phyloP scores from a whole-genome alignment of 2,329 filamentous ascomycete species.

The Alternaria solani region DNA sequence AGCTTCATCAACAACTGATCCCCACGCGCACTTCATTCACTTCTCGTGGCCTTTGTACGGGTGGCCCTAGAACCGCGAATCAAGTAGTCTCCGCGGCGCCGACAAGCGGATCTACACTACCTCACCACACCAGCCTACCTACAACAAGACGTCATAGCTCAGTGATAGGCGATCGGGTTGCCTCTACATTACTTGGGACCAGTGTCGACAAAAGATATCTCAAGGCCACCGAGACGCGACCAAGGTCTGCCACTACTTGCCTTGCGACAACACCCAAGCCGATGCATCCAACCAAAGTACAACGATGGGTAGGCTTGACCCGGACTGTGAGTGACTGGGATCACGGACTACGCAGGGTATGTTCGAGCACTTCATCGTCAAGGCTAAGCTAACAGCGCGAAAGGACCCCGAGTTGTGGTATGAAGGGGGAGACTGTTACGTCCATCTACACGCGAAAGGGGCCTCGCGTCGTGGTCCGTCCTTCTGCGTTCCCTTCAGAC shows the following conservation, averaged over 20 bases:
- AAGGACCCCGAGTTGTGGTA: constrained; percentile 78
- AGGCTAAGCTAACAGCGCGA: constrained; percentile 10
- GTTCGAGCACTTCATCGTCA: constrained; percentile 16
- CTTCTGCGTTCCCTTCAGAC: constrained; percentile 69
- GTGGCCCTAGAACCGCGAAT: constrained; percentile 1
- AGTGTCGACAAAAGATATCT: background rate
- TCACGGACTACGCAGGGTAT: constrained; percentile 54
- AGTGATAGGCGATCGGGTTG: constrained; percentile 7
- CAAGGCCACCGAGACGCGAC: constrained; percentile 6
- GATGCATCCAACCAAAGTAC: constrained; percentile 36
- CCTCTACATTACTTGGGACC: constrained; percentile 4
- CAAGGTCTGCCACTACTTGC: constrained; percentile 32
- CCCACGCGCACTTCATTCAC: constrained; percentile 29
- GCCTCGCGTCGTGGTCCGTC: constrained; percentile 72
- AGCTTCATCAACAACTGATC: constrained; percentile 26
- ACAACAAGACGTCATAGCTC: constrained; percentile 13
- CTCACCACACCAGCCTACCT: constrained; percentile 7
- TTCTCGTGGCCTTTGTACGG: constrained; percentile 1
- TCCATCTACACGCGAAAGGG: constrained; percentile 73
- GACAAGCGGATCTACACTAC: constrained; percentile 5
- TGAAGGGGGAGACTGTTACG: constrained; percentile 71
- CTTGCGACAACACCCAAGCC: constrained; percentile 25
- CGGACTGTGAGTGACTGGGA: constrained; percentile 53
- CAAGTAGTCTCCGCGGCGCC: constrained; percentile 8
- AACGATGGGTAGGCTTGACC: constrained; percentile 47